Evolutionary conservation across 768 basidiomycete species (phyloP).

Genomic region (Paxillus rubicundulus): DNA sequence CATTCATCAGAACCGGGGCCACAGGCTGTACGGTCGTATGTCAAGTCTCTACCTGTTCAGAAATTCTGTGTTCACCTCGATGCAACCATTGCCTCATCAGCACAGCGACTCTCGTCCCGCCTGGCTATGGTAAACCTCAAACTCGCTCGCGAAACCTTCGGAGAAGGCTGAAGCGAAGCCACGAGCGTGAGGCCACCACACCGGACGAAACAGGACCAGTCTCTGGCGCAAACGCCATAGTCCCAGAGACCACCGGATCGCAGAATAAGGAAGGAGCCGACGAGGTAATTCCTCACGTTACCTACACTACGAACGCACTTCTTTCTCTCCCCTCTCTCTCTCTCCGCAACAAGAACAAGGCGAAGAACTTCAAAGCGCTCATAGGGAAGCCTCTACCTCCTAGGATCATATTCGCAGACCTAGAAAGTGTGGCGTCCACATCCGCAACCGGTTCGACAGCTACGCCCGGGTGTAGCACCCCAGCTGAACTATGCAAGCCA

Average conservation of each 20-base stretch:
- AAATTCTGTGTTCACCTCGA: background rate
- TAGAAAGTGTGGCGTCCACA: conserved; percentile 5
- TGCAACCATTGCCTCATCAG: background rate
- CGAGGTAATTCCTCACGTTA: conserved; percentile 8
- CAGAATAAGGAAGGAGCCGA: background rate
- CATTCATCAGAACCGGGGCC: conserved; percentile 6
- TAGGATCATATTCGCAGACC: conserved; percentile 54
- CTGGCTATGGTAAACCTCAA: conserved; percentile 55
- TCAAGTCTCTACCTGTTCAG: background rate
- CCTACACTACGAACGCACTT: conserved; percentile 12
- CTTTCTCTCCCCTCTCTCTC: conserved; percentile 41
- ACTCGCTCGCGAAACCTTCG: conserved; percentile 61
- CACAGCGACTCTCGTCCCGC: conserved; percentile 41
- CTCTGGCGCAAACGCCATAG: conserved; percentile 43
- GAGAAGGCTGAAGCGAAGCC: conserved; percentile 45
- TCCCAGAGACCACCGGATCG: background rate
- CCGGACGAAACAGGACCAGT: conserved; percentile 22
- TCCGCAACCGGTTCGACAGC: background rate
- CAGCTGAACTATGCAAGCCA: conserved; percentile 8
- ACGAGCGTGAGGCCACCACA: conserved; percentile 22
- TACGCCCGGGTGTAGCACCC: background rate
- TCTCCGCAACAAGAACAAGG: conserved; percentile 73
- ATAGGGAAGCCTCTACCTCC: conserved; percentile 41
- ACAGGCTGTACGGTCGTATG: conserved; percentile 5
- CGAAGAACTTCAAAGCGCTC: conserved; percentile 59